A percentile compares a stretch with the other conserved stretches of the same genome.
phyloP scores from a whole-genome alignment of 1,139 yeast species.

The Lodderomyces pseudojiufengensis region DNA sequence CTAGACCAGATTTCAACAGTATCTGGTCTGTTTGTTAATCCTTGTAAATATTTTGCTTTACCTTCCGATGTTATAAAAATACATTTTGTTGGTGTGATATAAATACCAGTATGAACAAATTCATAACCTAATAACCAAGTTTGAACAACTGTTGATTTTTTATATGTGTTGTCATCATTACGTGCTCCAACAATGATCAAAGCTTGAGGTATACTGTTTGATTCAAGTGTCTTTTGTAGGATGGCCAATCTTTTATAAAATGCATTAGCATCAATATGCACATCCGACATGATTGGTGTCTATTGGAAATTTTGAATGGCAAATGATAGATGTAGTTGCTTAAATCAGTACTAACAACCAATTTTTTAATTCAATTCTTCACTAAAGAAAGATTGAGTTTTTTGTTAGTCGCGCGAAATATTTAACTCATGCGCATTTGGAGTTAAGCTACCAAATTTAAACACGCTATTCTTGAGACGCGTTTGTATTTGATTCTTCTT shows the following conservation, averaged over 20 bases:
- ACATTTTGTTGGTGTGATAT: slow-evolving; percentile 57
- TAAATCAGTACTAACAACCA: no score
- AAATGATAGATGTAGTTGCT: no score
- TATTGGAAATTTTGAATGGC: no score
- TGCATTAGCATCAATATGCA: slow-evolving; percentile 35
- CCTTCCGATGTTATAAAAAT: slow-evolving; percentile 77
- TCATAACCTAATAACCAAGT: slow-evolving; percentile 95
- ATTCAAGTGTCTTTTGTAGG: slow-evolving; percentile 38
- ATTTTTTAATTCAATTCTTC: no score
- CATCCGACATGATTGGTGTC: slow-evolving; percentile 29
- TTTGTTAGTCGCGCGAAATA: no score
- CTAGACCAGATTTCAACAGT: slow-evolving; percentile 71
- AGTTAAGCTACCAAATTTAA: no score
- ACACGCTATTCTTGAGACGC: no score
- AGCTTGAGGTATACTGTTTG: slow-evolving; percentile 49
- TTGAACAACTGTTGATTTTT: slow-evolving; percentile 83
- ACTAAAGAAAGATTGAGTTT: no score
- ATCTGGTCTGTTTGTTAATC: slow-evolving; percentile 42
- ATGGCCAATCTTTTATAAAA: slow-evolving; percentile 42
- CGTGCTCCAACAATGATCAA: slow-evolving; percentile 76
- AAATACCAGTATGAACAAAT: slow-evolving; percentile 83
- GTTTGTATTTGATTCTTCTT: not conserved
- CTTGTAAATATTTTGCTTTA: slow-evolving; percentile 76
- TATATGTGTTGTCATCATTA: slow-evolving; percentile 86
- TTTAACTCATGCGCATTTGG: no score